A percentile compares a stretch with the other conserved stretches of the same genome.
These are phyloP conservation scores for Skeletonema potamos DNA, from an alignment of 108 stramenopile species.

Conservation along the genomic window DNA sequence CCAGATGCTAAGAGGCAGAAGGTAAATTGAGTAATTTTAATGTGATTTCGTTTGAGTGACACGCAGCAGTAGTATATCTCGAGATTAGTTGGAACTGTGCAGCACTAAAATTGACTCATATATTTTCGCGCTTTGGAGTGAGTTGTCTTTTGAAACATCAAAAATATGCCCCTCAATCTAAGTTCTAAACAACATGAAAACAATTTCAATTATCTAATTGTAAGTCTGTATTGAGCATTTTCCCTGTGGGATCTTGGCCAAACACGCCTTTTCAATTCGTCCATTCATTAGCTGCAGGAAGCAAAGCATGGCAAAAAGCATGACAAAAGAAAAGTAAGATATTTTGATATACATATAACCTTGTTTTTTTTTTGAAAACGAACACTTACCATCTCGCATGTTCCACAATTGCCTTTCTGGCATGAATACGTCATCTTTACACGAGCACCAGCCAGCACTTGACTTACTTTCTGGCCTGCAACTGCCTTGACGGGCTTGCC, in stretches of 20 bases:
- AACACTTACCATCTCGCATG: constrained; percentile 60
- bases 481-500: constrained; percentile 59
- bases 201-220: too few relatives aligned
- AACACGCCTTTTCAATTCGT: constrained; percentile 54
- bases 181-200: too few relatives aligned
- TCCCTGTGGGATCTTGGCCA: constrained; percentile 45
- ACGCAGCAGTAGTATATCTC: neutral
- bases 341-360: too few relatives aligned
- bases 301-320: too few relatives aligned
- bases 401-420: constrained; percentile 53
- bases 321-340: too few relatives aligned
- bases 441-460: constrained; percentile 44
- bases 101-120: too few relatives aligned
- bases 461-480: constrained; percentile 50
- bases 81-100: neutral
- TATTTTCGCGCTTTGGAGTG: too few relatives aligned
- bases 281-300: constrained; percentile 53
- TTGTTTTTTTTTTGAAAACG: too few relatives aligned
- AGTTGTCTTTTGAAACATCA: too few relatives aligned
- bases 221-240: constrained; percentile 50
- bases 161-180: neutral
- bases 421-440: constrained; percentile 53
- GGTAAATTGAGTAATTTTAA: neutral
- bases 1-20: constrained; percentile 25
- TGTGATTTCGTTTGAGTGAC: neutral